Base-by-base conservation (phyloP, 192 early-diverging fungal species). In the Gigaspora rosea region DNA sequence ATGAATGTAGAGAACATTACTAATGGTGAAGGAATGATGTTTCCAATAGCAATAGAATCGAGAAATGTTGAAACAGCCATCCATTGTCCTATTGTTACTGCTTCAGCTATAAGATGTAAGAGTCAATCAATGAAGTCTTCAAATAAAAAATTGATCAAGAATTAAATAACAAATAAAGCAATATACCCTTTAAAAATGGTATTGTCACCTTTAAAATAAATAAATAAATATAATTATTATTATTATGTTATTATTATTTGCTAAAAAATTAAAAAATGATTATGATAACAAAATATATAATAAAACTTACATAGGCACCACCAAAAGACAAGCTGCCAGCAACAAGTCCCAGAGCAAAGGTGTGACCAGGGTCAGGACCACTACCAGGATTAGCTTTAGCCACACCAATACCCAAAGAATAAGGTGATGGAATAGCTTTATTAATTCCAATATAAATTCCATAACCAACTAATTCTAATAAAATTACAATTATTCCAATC, bases 1-100 rank as follows among this genome's bases (percentile, higher is more conserved):
- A 83, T 78, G 49, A 83, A 83, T 0, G 87, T 88, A 2, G 82
- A 58, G 58, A 87, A 88, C 47, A 87, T 88, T 15, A 87, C 86
- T 12, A 77, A 50, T 16, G 86, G 86, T 3, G 87, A 81, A 4
- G 86, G 86, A 12, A 87, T 54, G 13, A 82, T 78, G 72, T 87
- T 86, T 48, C 80, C 86, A 20, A 87, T 61, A 20, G 86, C 86
- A 32, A 87, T 79, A 0, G 86, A 87, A 65, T 87, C 86, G 59
- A 87, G 52, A 62, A 87, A 87, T 8, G 77, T 74, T 68, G 87
- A 75, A 16, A 83, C 78, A 18, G 84, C 47, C 18, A 87, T 86
- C 86, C 86, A 87, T 2, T 78, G 74, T 2, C 86, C 86, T 4
- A 88, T 64, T 8, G 79, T 70, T 20, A 86, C 87, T 5, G 87